Evolutionary conservation across 2,329 filamentous ascomycete species (phyloP).

Genomic region (Myriosclerotinia curreyana): DNA sequence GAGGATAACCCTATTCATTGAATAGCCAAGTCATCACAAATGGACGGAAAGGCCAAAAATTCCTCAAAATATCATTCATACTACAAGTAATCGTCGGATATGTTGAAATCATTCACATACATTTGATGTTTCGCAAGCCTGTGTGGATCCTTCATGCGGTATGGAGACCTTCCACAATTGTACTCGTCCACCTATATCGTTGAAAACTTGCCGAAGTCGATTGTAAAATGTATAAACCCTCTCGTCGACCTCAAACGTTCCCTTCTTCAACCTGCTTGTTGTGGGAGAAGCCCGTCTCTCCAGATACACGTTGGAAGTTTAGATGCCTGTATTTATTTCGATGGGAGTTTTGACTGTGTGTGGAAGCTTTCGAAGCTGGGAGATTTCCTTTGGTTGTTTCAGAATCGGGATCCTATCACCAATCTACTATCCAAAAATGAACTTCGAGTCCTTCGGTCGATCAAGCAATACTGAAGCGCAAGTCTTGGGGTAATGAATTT

Average conservation of each 20-base stretch:
- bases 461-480: constrained; percentile 33
- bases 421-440: constrained; percentile 21
- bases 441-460: constrained; percentile 32
- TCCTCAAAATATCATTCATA: not conserved
- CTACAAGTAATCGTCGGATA: constrained; percentile 1
- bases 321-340: constrained; percentile 17
- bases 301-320: not conserved
- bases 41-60: not conserved
- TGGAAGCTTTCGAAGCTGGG: constrained; percentile 26
- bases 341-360: not conserved
- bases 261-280: constrained; percentile 9
- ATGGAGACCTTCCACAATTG: constrained; percentile 23
- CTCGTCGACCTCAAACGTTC: constrained; percentile 10
- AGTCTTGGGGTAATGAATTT: constrained; percentile 5
- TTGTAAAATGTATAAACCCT: constrained; percentile 13
- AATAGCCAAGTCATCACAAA: not conserved
- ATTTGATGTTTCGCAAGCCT: constrained; percentile 37
- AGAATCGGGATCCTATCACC: constrained; percentile 25
- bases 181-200: constrained; percentile 21
- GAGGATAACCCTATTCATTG: not conserved
- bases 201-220: constrained; percentile 5
- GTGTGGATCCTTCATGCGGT: constrained; percentile 35
- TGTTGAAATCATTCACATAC: constrained; percentile 34
- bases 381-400: constrained; percentile 25
- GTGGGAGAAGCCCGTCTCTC: constrained; percentile 18